Conservation (phyloP, 257 asterid genomes). For the Sherardia arvensis region DNA sequence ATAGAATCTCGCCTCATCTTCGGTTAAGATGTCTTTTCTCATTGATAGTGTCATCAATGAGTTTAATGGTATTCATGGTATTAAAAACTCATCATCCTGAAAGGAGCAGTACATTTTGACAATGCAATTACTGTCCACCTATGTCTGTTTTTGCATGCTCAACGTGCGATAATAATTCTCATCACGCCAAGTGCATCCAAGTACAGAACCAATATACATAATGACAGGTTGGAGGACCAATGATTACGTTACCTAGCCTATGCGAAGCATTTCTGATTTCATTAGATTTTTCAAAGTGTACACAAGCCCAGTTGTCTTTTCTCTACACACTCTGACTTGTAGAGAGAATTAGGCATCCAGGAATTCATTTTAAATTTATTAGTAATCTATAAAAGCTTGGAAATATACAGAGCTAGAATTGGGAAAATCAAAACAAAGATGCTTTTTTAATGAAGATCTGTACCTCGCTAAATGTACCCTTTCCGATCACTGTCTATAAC, state of each 20-base stretch:
- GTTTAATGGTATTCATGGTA: conserved; percentile 94
- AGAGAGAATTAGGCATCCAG: conserved; percentile 9
- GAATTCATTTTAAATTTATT: no score
- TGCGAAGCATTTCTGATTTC: conserved; percentile 98
- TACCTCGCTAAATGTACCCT: conserved; percentile 99
- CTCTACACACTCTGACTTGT: conserved; percentile 94
- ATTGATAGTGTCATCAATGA: conserved; percentile 95
- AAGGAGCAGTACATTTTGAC: conserved; percentile 92
- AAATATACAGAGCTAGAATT: no score
- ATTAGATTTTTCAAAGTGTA: conserved; percentile 97
- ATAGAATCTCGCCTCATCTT: no score
- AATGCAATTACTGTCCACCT: conserved; percentile 93
- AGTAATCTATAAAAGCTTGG: no score
- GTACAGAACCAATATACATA: conserved; percentile 19
- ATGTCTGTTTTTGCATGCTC: conserved; percentile 93
- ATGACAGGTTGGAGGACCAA: conserved; percentile 17
- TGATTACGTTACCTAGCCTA: conserved; percentile 80
- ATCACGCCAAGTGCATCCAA: conserved; percentile 19
- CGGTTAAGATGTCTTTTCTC: conserved; percentile 25
- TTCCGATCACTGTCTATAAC: conserved; percentile 89
- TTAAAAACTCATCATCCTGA: conserved; percentile 95
- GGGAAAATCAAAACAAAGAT: neutral
- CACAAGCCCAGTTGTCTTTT: conserved; percentile 80
- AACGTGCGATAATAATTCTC: conserved; percentile 50
- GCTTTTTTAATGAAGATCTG: conserved; percentile 1